phyloP scores from a whole-genome alignment of 179 eudicot genomes.

The Corrigiola litoralis region DNA sequence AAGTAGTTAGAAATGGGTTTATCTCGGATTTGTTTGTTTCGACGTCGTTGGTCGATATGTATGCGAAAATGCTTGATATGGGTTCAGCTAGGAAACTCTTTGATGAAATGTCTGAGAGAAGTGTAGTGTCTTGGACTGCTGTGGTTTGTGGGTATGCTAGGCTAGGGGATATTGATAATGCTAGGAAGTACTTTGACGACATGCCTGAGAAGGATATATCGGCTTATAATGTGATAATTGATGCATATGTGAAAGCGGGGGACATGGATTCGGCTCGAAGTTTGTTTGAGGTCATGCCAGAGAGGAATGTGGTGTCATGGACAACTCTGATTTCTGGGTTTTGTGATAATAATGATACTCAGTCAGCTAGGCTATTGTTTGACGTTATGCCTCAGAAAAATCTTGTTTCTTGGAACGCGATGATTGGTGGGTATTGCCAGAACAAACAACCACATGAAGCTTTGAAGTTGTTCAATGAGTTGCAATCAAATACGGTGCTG shows the following conservation, averaged over 20 bases:
- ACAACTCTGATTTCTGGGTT: constrained; percentile 74
- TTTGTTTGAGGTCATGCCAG: constrained; percentile 47
- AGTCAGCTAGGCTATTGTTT: constrained; percentile 50
- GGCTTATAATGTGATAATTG: constrained; percentile 60
- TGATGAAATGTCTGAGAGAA: constrained; percentile 67
- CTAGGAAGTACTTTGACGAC: constrained; percentile 37
- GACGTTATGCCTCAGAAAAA: constrained; percentile 64
- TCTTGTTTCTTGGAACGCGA: constrained; percentile 71
- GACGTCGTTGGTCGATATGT: constrained; percentile 67
- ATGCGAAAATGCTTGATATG: constrained; percentile 54
- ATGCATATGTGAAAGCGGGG: constrained; percentile 61
- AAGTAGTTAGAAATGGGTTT: constrained; percentile 52
- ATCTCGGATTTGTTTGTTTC: constrained; percentile 42
- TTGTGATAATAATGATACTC: constrained; percentile 43
- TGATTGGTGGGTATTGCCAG: constrained; percentile 64
- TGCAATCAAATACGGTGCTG: constrained; percentile 35
- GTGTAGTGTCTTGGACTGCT: constrained; percentile 76
- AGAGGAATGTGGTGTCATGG: constrained; percentile 74
- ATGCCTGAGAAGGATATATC: constrained; percentile 56
- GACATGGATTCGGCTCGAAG: constrained; percentile 45
- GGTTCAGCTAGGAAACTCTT: constrained; percentile 46
- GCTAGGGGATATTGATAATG: constrained; percentile 44
- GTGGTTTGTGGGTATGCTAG: constrained; percentile 58
- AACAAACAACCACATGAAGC: constrained; percentile 61
- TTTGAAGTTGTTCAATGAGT: constrained; percentile 40